Percentiles rank a stretch among this genome's conserved stretches.
These are phyloP conservation scores for Neoarthrinium moseri DNA, from an alignment of 2,329 filamentous ascomycete genomes.

Conservation along the genomic window DNA sequence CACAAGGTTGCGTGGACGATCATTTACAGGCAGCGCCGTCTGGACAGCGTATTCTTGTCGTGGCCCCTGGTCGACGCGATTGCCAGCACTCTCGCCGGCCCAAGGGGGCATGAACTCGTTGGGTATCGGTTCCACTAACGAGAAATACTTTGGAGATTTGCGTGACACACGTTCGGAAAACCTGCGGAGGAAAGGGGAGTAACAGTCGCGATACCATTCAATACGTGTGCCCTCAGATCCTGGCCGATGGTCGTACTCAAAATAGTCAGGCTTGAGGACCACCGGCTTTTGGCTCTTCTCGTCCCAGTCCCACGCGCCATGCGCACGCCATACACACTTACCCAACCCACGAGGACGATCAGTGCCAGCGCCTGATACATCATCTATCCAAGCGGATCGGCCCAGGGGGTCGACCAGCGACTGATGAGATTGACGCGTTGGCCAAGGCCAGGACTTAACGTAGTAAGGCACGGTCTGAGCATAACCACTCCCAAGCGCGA, in stretches of 20 bases:
- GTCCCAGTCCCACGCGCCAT: slow-evolving; percentile 37
- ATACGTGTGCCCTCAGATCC: slow-evolving; percentile 30
- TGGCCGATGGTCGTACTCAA: slow-evolving; percentile 36
- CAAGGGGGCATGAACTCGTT: slow-evolving; percentile 40
- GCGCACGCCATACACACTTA: slow-evolving; percentile 36
- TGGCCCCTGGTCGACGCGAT: not conserved
- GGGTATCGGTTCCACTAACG: slow-evolving; percentile 39
- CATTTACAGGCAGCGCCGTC: slow-evolving; percentile 21
- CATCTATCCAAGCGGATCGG: slow-evolving; percentile 29
- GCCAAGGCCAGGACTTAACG: slow-evolving; percentile 40
- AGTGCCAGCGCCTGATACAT: slow-evolving; percentile 6
- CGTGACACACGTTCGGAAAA: slow-evolving; percentile 33
- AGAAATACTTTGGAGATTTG: slow-evolving; percentile 25
- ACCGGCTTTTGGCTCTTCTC: slow-evolving; percentile 24
- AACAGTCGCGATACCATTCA: slow-evolving; percentile 42
- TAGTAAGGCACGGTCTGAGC: slow-evolving; percentile 36
- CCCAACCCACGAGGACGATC: slow-evolving; percentile 27
- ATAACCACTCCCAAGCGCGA: slow-evolving; percentile 39
- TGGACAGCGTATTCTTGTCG: slow-evolving; percentile 24
- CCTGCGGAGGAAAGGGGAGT: slow-evolving; percentile 36
- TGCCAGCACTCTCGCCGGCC: slow-evolving; percentile 15
- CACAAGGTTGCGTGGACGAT: slow-evolving; percentile 32
- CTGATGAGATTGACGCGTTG: slow-evolving; percentile 34
- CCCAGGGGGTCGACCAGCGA: slow-evolving; percentile 34
- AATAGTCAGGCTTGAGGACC: slow-evolving; percentile 31